Base-by-base conservation (phyloP, 768 basidiomycete species). In the Rhodotorula babjevae region DNA sequence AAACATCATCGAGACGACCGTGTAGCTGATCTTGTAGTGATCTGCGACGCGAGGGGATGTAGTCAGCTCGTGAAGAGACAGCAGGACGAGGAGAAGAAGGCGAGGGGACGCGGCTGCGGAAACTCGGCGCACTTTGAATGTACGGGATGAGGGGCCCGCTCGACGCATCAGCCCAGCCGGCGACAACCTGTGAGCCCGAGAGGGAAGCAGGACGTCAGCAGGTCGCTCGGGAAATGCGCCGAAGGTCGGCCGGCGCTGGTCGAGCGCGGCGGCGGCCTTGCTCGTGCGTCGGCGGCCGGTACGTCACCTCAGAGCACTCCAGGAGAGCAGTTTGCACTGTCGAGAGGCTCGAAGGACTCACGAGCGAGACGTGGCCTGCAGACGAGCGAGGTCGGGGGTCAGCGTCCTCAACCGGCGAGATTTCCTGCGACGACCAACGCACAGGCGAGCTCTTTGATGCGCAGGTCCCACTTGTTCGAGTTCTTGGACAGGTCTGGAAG, bases 1-100 rank as follows among this genome's bases (percentile, higher is more conserved):
- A 31, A 75, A 75, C 14, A 75, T 67, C 65, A 70, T 68, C 0
- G 62, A 67, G 2, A 70, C 73, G 44, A 71, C 74, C 0, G 67
- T 69, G 58, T 72, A 75, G 2, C 33, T 36, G 56, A 75, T 59
- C 27, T 47, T 40, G 47, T 63, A 75, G 67, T 68, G 61, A 0
- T n/a, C 55, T 58, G 57, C 31, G 36, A 36, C 21, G 2, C 44
- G 18, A 29, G 46, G 4, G 46, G 7, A 29, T 31, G 16, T 2
- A 0, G 21, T 44, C 7, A 19, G 36, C 33, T 9, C 46, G 33
- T 25, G 2, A 33, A 31, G 25, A 27, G 49, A 12, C n/a, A 8
- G 50, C 0, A 5, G 31, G 47, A 21, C 60, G 16, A 16, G 14
- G 33, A 25, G 50, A 16, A 18, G 29, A 57, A 25, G 21, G 27